Base-by-base conservation (phyloP, 2,329 filamentous ascomycete species). In the Monosporascus cannonballus region DNA sequence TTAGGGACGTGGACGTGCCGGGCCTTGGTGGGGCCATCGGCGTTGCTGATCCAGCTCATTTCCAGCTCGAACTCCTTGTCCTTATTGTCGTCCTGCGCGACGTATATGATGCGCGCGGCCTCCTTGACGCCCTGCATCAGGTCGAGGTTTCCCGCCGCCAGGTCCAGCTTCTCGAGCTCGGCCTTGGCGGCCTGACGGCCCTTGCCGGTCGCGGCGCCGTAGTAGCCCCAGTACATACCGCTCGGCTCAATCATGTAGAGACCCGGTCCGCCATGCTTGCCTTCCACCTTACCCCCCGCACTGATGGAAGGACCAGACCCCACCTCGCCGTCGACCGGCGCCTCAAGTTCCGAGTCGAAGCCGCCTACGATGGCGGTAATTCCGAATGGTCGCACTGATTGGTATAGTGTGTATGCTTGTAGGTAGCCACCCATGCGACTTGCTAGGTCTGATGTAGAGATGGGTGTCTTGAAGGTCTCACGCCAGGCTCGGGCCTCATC, bases 211-310 rank as follows among this genome's bases (percentile, higher is more conserved):
- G 94, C 94, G 39, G 94, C 94, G 63, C 94, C 94, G 72, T 96
- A 96, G 80, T 99, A 99, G 55, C 94, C 94, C 94, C 94, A 99
- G 79, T 96, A 97, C 61, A 93, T 76, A 52, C 94, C 94, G 67
- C 91, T 96, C 42, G 94, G 94, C 78, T 99, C 94, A 63, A 99
- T 93, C 94, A 99, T 99, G 81, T 96, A 99, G 56, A 99, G 83
- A 58, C 86, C 92, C 22, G 94, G 94, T 1, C 93, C 94, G 62
- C 94, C 94, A 69, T 91, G 85, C 71, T 84, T 85, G 65, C 84
- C 83, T 27, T 70, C 73, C 44, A 85, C 80, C 76, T 94, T 96
- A 67, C 93, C 93, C 58, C 93, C 93, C 24, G 90, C 84, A 54
- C 93, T 93, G 53, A 81, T 80, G 44, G 76, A 76, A 48, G 93